Evolutionary conservation across 2,329 filamentous ascomycete species (phyloP).

Genomic region (Coleophoma crateriformis): DNA sequence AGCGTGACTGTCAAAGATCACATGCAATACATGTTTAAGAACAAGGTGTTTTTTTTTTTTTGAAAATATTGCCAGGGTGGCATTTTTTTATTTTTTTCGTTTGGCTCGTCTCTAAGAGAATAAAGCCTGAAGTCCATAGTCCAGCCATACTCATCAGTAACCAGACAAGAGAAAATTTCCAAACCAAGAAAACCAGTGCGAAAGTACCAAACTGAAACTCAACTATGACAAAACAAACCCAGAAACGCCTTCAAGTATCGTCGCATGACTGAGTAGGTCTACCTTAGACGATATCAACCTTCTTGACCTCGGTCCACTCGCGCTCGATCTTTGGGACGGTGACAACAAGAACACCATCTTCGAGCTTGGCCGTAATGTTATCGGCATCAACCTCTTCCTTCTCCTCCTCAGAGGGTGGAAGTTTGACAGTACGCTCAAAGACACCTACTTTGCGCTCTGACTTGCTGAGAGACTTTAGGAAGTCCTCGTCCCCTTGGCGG

Average conservation of each 20-base stretch:
- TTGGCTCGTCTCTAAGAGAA: background rate
- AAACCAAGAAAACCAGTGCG: no score
- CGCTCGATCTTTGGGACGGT: constrained; percentile 69
- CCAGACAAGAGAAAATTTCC: no score
- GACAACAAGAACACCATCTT: constrained; percentile 72
- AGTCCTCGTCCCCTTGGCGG: constrained; percentile 63
- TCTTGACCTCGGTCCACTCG: constrained; percentile 58
- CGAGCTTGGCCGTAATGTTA: constrained; percentile 67
- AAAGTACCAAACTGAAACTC: no score
- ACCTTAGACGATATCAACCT: constrained; percentile 46
- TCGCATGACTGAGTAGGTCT: background rate
- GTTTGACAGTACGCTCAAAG: constrained; percentile 65
- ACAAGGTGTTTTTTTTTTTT: constrained; percentile 2
- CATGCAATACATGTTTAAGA: background rate
- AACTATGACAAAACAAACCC: background rate
- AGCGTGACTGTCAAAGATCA: no score
- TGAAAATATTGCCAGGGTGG: constrained; percentile 16
- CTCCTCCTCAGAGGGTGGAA: constrained; percentile 46
- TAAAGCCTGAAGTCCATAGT: no score
- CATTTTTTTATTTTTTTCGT: constrained; percentile 14
- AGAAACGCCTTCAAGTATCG: background rate
- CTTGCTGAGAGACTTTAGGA: constrained; percentile 54
- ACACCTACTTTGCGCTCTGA: constrained; percentile 67
- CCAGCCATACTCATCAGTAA: no score
- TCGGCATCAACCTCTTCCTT: constrained; percentile 61